These are phyloP conservation scores for Calonectria crousiana DNA, from an alignment of 2,329 filamentous ascomycete species.

Conservation along the genomic window DNA sequence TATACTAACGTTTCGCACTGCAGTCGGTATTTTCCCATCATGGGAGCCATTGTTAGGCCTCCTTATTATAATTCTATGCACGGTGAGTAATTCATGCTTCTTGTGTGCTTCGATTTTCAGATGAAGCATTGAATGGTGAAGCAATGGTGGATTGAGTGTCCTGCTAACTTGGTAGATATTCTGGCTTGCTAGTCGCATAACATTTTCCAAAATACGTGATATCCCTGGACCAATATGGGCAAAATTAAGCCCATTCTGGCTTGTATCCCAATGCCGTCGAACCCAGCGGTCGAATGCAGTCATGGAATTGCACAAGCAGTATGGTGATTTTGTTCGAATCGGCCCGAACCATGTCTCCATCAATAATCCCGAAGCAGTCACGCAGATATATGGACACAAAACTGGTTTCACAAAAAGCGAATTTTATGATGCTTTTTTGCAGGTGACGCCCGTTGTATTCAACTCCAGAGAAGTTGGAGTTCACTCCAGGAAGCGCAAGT, in stretches of 20 bases:
- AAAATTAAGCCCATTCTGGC: not conserved
- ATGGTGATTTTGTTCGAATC: not conserved
- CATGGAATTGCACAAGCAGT: not conserved
- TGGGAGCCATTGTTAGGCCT: not conserved
- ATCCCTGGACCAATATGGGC: not conserved
- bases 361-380: not conserved
- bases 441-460: not conserved
- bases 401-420: not conserved
- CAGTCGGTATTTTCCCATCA: too few relatives aligned
- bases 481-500: not conserved
- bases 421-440: not conserved
- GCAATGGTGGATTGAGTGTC: not conserved
- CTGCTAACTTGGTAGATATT: not conserved
- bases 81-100: not conserved
- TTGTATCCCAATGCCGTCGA: not conserved
- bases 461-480: not conserved
- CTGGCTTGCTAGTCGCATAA: not conserved
- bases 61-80: not conserved
- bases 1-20: too few relatives aligned
- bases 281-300: not conserved
- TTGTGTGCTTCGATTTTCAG: too few relatives aligned
- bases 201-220: not conserved
- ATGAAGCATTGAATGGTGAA: not conserved
- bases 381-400: not conserved
- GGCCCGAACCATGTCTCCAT: not conserved